Evolutionary conservation across 1,139 yeast genomes (phyloP).

Genomic region (Lodderomyces elongisporus): DNA sequence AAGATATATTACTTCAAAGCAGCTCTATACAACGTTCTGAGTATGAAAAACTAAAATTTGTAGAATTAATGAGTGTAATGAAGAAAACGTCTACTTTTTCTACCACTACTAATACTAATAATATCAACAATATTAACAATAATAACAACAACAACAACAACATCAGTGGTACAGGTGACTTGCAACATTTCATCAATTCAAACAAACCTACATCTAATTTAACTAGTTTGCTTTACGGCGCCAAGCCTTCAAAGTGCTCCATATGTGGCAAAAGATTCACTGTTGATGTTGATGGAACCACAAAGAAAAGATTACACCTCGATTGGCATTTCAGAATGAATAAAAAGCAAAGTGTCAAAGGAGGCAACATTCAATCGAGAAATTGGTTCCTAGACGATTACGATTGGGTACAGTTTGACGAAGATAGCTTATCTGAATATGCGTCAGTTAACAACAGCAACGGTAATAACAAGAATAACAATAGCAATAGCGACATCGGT

Average conservation of each 20-base stretch:
- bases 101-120: no score
- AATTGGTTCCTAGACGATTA: constrained; percentile 76
- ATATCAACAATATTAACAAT: no score
- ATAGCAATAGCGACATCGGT: not conserved
- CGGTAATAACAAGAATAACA: not conserved
- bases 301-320: constrained; percentile 55
- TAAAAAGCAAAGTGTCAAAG: constrained; percentile 52
- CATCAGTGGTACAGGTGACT: constrained; percentile 12
- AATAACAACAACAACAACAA: no score
- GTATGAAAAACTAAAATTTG: constrained; percentile 25
- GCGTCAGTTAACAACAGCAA: no score
- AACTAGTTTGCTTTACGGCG: constrained; percentile 45
- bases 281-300: constrained; percentile 54
- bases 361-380: constrained; percentile 57
- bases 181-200: constrained; percentile 37
- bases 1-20: constrained; percentile 26
- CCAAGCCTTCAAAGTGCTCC: constrained; percentile 76
- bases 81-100: constrained; percentile 15
- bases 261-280: constrained; percentile 87
- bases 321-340: constrained; percentile 98
- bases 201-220: constrained; percentile 26
- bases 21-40: constrained; percentile 24
- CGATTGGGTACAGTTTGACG: constrained; percentile 73
- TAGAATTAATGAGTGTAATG: constrained; percentile 26
- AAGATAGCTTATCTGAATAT: constrained; percentile 46